Evolutionary conservation across 768 basidiomycete species (phyloP).

Genomic region (Mycena rosella): DNA sequence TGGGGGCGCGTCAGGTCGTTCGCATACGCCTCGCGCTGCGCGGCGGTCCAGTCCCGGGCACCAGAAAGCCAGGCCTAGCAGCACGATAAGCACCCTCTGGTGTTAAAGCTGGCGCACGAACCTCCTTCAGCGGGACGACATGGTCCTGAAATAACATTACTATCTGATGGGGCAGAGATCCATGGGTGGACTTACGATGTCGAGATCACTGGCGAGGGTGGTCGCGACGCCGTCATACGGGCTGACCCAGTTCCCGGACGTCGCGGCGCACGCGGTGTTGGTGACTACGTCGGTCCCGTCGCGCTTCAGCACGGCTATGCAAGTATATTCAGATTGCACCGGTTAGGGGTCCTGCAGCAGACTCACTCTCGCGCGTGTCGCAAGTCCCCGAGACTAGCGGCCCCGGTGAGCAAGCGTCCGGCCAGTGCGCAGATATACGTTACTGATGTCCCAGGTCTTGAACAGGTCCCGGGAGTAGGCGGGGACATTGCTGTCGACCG

Average conservation of each 20-base stretch:
- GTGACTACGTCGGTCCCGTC: slow-evolving; percentile 61
- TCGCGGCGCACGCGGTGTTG: slow-evolving; percentile 53
- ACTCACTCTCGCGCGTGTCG: slow-evolving; percentile 65
- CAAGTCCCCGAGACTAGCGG: slow-evolving; percentile 61
- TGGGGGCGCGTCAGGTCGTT: slow-evolving; percentile 70
- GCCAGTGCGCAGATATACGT: slow-evolving; percentile 33
- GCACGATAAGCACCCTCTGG: background rate
- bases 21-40: slow-evolving; percentile 64
- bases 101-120: slow-evolving; percentile 21
- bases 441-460: slow-evolving; percentile 64
- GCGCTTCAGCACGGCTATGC: slow-evolving; percentile 54
- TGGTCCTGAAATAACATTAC: slow-evolving; percentile 54
- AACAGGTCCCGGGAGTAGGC: slow-evolving; percentile 57
- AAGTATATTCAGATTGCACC: background rate
- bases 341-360: background rate
- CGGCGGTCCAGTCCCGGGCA: slow-evolving; percentile 63
- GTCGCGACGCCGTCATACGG: slow-evolving; percentile 64
- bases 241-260: slow-evolving; percentile 66
- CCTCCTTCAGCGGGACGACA: slow-evolving; percentile 67
- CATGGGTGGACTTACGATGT: slow-evolving; percentile 53
- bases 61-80: slow-evolving; percentile 68
- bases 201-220: slow-evolving; percentile 59
- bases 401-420: slow-evolving; percentile 3
- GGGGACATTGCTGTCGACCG: slow-evolving; percentile 56
- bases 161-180: background rate